Evolutionary conservation across 805 yeast species (phyloP).

Genomic region (Naumovozyma castellii): DNA sequence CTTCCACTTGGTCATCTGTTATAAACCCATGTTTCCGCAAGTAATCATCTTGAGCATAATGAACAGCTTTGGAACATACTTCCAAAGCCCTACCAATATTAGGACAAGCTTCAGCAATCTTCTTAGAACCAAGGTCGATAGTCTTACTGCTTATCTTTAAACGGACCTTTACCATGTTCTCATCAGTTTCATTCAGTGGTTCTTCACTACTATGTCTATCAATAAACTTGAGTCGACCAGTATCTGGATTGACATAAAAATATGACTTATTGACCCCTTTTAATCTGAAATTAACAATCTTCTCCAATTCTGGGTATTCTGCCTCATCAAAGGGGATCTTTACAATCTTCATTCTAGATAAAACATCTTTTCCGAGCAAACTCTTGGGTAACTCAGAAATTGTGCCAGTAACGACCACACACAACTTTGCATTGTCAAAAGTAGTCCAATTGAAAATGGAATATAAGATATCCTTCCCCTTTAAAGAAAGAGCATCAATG

Average conservation of each 20-base stretch:
- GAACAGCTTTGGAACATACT: slow-evolving; percentile 82
- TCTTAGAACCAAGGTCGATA: slow-evolving; percentile 81
- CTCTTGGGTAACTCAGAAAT: slow-evolving; percentile 95
- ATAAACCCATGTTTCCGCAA: slow-evolving; percentile 29
- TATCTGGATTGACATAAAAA: slow-evolving; percentile 29
- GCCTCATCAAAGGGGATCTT: slow-evolving; percentile 84
- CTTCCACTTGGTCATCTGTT: slow-evolving; percentile 6
- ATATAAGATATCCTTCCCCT: slow-evolving; percentile 74
- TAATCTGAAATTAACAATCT: slow-evolving; percentile 62
- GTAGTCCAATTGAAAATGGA: slow-evolving; percentile 97
- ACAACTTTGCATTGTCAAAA: slow-evolving; percentile 59
- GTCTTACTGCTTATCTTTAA: slow-evolving; percentile 53
- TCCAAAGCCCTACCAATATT: slow-evolving; percentile 91
- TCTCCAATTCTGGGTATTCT: slow-evolving; percentile 61
- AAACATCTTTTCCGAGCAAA: slow-evolving; percentile 72
- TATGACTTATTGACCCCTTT: slow-evolving; percentile 36
- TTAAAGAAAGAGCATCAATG: slow-evolving; percentile 75
- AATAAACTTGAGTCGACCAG: slow-evolving; percentile 31
- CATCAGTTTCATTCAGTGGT: slow-evolving; percentile 7
- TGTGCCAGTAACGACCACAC: slow-evolving; percentile 87
- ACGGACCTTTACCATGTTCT: slow-evolving; percentile 24
- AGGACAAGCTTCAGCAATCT: slow-evolving; percentile 92
- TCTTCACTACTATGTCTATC: slow-evolving; percentile 11
- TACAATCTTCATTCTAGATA: slow-evolving; percentile 77
- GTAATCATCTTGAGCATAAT: slow-evolving; percentile 65